Evolutionary conservation across 169 alveolate genomes (phyloP), one percentile per base, ranked within the genome.

Genomic region (Cyclospora cayetanensis): DNA sequence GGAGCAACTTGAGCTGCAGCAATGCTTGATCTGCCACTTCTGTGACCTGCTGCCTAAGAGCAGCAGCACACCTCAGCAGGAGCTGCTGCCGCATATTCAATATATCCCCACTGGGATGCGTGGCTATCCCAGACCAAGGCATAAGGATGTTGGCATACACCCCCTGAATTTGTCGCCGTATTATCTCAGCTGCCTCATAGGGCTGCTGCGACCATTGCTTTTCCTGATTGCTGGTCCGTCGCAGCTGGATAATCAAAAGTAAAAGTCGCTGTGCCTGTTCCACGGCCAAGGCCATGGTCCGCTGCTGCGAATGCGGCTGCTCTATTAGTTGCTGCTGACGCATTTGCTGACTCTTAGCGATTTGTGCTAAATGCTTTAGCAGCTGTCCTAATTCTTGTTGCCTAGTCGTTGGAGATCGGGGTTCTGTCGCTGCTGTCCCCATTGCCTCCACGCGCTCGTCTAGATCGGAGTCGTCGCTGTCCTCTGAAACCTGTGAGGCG

Each of bases 191-290:
- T 5, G 68, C 9, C 25, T 27, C 27, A 42, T 37, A 65, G 29
- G 68, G 29, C 65, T 42, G 12, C 15, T 60, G 43, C 39, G 66
- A 29, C 1, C 39, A 76, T 18, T 50, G 86, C 27, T 60, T 31
- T 39, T 42, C 25, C 2, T 76, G 86, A 39, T 43, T 50, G 12
- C 66, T n/a, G 18, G 86, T 42, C 66, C 86, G 86, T 42, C 43
- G 86, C 43, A 76, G 66, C 63, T 76, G 86, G 43, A 43, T 65
- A 7, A 76, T 76, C 63, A 76, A 27, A 4, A 76, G 86, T 34
- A 76, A 65, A 60, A 76, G 86, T 42, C 86, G n/a, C 31, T 76
- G 39, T 25, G 86, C 86, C 39, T 76, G 39, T 65, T 76, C 86
- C 7, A 76, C 86, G 43, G 86, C 86, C 86, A 39, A 25, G 55